Evolutionary conservation across 148 eudicot species (phyloP).

Genomic region (Cornus florida): DNA sequence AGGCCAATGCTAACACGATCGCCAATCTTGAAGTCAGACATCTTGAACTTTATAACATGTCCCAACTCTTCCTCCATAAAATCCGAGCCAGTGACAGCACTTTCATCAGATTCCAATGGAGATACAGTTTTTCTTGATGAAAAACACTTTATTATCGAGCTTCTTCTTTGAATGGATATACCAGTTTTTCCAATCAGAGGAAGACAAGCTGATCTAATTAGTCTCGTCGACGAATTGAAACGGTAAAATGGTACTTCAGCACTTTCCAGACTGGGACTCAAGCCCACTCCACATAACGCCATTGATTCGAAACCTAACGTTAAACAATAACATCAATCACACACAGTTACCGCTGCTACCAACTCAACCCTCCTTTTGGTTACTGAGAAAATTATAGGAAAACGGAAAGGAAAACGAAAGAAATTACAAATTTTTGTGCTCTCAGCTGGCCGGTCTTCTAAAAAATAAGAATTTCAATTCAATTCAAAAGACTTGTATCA

Average conservation of each 20-base stretch:
- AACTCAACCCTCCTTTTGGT: not conserved
- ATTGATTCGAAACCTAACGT: constrained; percentile 21
- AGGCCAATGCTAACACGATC: constrained; percentile 90
- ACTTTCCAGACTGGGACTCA: constrained; percentile 42
- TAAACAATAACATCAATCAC: not conserved
- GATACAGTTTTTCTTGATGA: constrained; percentile 36
- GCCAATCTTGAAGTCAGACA: constrained; percentile 69
- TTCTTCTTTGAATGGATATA: constrained; percentile 15
- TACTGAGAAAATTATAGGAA: not conserved
- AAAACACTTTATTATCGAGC: constrained; percentile 35
- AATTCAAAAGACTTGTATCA: too few species aligned
- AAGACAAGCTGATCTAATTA: constrained; percentile 24
- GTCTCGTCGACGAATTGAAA: constrained; percentile 43
- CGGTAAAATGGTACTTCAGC: constrained; percentile 36
- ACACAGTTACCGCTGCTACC: not conserved
- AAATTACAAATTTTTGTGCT: too few species aligned
- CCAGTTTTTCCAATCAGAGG: constrained; percentile 12
- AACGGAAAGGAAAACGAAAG: not conserved
- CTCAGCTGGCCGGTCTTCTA: too few species aligned
- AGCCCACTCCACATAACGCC: constrained; percentile 55
- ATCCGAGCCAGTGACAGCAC: constrained; percentile 27
- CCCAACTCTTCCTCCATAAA: constrained; percentile 63
- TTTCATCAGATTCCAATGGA: constrained; percentile 43
- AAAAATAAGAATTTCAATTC: too few species aligned
- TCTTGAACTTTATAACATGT: constrained; percentile 68